Base-by-base conservation (phyloP, 2,329 filamentous ascomycete genomes). In the Chaetomium sp. region DNA sequence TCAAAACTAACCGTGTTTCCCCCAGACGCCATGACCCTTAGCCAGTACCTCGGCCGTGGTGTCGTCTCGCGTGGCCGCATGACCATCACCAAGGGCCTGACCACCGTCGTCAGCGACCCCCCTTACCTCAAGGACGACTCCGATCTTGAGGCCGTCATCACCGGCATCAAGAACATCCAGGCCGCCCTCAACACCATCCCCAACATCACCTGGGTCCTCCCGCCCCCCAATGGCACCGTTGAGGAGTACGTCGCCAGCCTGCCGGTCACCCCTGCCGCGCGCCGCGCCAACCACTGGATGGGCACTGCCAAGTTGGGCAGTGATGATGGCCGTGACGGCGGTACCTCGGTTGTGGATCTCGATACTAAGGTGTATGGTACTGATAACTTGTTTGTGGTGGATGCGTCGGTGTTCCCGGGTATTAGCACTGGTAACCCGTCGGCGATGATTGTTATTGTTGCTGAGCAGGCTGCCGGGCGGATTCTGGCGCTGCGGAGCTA, bases 401-500 rank as follows among this genome's bases (percentile, higher is more conserved):
- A 88, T 63, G 85, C 80, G 0, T 80, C 79, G 58, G 84, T 88
- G 64, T 86, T 87, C 71, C 85, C 86, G 0, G 85, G 86, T 59
- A 80, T 87, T 62, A 77, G 84, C 2, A 84, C 83, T 0, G 82
- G 84, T 14, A 89, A 89, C 70, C 86, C 86, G 1, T 80, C 81
- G 48, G 79, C 82, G 1, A 78, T 82, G 41, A 81, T 87, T 62
- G 82, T 87, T 66, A 75, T 83, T 38, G 82, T 78, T 14, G 79
- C 84, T 14, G 85, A 88, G 72, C 76, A 78, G 43, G 83, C 83
- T 7, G 77, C 77, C 4, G 74, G 74, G 61, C 77, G 70, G 61
- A 79, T 80, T 57, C 62, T 81, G 14, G 74, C 73, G 14, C 62
- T 78, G 40, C 59, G 53, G 58, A 37, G 37, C n/a, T 55, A 45